Conservation (phyloP, 805 yeast species). For the Cyberlindnera misumaiensis region DNA sequence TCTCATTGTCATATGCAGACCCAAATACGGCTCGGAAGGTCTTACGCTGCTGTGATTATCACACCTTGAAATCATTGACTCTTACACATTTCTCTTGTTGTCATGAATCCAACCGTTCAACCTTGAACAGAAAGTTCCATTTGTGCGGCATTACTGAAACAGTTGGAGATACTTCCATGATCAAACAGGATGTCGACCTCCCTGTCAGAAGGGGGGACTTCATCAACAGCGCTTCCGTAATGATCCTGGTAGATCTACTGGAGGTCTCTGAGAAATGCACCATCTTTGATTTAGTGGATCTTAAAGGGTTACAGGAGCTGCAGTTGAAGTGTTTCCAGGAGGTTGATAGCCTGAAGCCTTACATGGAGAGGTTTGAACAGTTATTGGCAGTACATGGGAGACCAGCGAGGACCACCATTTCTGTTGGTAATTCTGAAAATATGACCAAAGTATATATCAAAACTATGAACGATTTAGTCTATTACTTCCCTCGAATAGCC, state of each 20-base stretch:
- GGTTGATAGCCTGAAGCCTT: background rate
- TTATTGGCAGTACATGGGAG: too few relatives aligned
- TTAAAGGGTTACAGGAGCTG: background rate
- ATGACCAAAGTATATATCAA: too few relatives aligned
- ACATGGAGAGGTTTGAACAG: too few relatives aligned
- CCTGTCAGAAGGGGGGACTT: too few relatives aligned
- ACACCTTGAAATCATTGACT: conserved; percentile 1
- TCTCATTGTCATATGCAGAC: conserved; percentile 7
- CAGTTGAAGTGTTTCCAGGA: too few relatives aligned
- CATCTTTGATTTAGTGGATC: conserved; percentile 3
- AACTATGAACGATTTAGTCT: too few relatives aligned
- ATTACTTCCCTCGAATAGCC: too few relatives aligned
- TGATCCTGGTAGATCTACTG: conserved; percentile 1
- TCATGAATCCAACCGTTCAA: background rate
- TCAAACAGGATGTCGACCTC: background rate
- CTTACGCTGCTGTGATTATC: conserved; percentile 1
- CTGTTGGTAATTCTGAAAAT: too few relatives aligned
- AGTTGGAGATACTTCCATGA: background rate
- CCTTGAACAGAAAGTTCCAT: background rate
- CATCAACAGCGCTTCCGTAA: background rate
- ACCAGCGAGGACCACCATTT: too few relatives aligned
- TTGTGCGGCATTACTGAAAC: conserved; percentile 1
- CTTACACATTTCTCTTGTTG: conserved; percentile 7
- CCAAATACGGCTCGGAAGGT: conserved; percentile 2
- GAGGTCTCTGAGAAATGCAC: background rate